Evolutionary conservation across 2,329 filamentous ascomycete species (phyloP), one percentile per base, ranked within the genome.

Genomic region (Delphinella strobiligena): DNA sequence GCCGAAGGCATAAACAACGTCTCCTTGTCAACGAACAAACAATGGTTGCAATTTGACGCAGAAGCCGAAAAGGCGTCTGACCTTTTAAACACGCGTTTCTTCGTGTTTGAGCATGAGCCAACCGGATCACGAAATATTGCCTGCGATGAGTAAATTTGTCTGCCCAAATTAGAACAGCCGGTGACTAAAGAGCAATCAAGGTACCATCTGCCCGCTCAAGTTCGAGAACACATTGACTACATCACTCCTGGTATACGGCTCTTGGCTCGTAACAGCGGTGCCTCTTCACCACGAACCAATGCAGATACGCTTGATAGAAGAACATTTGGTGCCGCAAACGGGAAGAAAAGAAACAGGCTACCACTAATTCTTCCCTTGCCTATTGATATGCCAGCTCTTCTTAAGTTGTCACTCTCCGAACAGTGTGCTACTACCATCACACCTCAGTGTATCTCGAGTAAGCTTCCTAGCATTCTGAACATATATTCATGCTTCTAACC

Each of bases 21-120:
- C 22, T 27, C 7, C 7, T 27, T 27, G 12, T 27, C n/a, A n/a
- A n/a, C n/a, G n/a, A 40, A 34, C 33, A 34, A 36, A n/a, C 18
- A 33, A 34, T 66, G 62, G 62, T 50, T 66, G 4, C 55, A 59
- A 11, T 64, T 67, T 39, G 54, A 62, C 16, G 55, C 58, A 0
- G 51, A 54, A 2, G 55, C 60, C 2, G 47, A 51, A 11, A 59
- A 62, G 33, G 52, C 61, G 2, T 62, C 65, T 42, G 37, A 43
- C 4, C 46, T 67, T 29, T 49, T 67, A 4, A 51, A 53, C 19
- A 58, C 63, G 1, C 47, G 61, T 34, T 67, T 63, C 47, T 58
- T 55, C 33, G 38, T 61, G n/a, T 64, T 62, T 45, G 53, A 54
- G 4, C 54, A 61, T n/a, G n/a, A n/a, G n/a, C n/a, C n/a, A n/a